phyloP scores from a whole-genome alignment of 2,329 filamentous ascomycete genomes.

The Fusarium robinianum region DNA sequence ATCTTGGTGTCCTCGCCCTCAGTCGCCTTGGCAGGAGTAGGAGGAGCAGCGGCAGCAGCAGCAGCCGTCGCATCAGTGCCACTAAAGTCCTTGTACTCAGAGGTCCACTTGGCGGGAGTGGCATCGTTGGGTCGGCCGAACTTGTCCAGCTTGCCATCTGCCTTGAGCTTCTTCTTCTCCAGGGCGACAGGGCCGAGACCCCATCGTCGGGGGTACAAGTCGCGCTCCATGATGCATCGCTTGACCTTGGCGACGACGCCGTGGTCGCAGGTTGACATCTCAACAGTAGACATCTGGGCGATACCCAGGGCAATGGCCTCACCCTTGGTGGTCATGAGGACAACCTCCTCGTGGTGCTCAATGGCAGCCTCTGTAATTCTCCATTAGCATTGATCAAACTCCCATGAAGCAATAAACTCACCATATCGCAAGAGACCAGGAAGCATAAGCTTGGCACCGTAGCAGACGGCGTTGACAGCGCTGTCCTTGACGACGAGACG shows the following conservation, averaged over 20 bases:
- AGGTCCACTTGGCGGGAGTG: slow-evolving; percentile 91
- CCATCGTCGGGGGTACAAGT: slow-evolving; percentile 96
- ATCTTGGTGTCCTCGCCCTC: slow-evolving; percentile 46
- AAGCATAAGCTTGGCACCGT: slow-evolving; percentile 98
- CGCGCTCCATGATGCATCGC: slow-evolving; percentile 99
- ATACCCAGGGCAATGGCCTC: slow-evolving; percentile 97
- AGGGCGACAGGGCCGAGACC: slow-evolving; percentile 89
- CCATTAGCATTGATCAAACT: slow-evolving; percentile 35
- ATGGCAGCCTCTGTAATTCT: slow-evolving; percentile 73
- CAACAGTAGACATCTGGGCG: slow-evolving; percentile 96
- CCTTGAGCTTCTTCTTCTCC: slow-evolving; percentile 99
- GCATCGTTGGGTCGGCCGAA: slow-evolving; percentile 89
- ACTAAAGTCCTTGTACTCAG: slow-evolving; percentile 89
- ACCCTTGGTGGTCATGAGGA: slow-evolving; percentile 98
- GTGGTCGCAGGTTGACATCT: slow-evolving; percentile 96
- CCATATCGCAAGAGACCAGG: slow-evolving; percentile 91
- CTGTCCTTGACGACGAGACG: slow-evolving; percentile 90
- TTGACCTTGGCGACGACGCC: slow-evolving; percentile 99
- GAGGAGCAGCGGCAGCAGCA: slow-evolving; percentile 49
- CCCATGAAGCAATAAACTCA: slow-evolving; percentile 49
- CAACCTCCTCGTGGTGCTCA: slow-evolving; percentile 93
- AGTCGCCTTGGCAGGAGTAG: slow-evolving; percentile 44
- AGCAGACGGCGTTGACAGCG: slow-evolving; percentile 91
- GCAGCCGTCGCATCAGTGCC: slow-evolving; percentile 55
- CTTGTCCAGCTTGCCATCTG: slow-evolving; percentile 97